phyloP scores from a whole-genome alignment of 2,329 filamentous ascomycete species.

The Claviceps pusilla region DNA sequence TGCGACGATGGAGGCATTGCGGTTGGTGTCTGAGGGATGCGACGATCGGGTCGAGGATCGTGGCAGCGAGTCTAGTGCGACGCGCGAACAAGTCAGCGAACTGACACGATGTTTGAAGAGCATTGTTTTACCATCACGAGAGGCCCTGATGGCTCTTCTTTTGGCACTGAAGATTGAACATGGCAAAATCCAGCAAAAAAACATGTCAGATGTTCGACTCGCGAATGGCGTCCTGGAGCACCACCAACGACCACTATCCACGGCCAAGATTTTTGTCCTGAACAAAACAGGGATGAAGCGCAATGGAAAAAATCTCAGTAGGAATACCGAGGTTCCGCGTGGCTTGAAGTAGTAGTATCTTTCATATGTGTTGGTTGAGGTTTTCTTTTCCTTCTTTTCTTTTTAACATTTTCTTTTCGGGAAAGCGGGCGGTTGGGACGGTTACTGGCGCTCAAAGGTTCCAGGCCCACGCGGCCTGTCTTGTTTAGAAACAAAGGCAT shows the following conservation, averaged over 20 bases:
- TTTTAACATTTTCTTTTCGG: background rate
- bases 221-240: constrained; percentile 13
- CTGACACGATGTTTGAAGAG: constrained; percentile 23
- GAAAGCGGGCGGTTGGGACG: constrained; percentile 1
- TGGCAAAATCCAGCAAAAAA: constrained; percentile 17
- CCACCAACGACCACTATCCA: constrained; percentile 7
- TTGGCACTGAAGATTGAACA: constrained; percentile 32
- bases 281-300: constrained; percentile 11
- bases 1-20: constrained; percentile 61
- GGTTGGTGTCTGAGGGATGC: constrained; percentile 49
- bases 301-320: constrained; percentile 7
- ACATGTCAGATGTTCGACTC: constrained; percentile 10
- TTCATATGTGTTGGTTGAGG: background rate
- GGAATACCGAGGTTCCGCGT: constrained; percentile 3
- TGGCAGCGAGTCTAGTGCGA: constrained; percentile 18
- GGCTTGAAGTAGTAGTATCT: background rate
- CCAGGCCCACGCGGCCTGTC: constrained; percentile 1
- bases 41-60: constrained; percentile 29
- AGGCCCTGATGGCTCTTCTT: constrained; percentile 32
- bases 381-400: background rate
- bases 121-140: constrained; percentile 29
- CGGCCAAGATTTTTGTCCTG: constrained; percentile 10
- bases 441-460: constrained; percentile 5
- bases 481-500: background rate
- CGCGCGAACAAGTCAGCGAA: constrained; percentile 22